Percentiles rank a stretch among this genome's conserved stretches.
Evolutionary conservation across 495 filamentous ascomycete species (phyloP).

Genomic region (Parmelia sp.): DNA sequence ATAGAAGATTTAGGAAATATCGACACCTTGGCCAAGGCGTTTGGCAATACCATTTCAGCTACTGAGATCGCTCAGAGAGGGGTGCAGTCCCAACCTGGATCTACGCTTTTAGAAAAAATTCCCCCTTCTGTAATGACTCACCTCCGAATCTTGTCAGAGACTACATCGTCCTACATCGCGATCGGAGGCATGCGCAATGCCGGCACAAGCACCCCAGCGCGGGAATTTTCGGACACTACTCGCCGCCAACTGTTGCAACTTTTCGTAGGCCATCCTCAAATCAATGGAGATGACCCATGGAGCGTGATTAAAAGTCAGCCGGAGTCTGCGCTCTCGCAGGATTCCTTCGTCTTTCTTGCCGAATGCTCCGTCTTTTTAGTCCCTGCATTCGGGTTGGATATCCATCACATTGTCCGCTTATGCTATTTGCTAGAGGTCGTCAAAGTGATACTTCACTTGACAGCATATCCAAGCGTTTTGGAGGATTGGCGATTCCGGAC

Average conservation of each 20-base stretch:
- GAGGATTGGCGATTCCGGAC: slow-evolving; percentile 33
- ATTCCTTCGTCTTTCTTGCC: slow-evolving; percentile 82
- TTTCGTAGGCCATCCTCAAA: slow-evolving; percentile 54
- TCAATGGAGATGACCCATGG: slow-evolving; percentile 19
- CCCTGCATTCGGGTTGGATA: slow-evolving; percentile 65
- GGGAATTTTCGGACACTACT: slow-evolving; percentile 64
- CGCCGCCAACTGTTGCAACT: slow-evolving; percentile 71
- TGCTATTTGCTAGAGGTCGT: slow-evolving; percentile 91
- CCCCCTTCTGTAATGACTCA: slow-evolving; percentile 76
- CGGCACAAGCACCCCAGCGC: slow-evolving; percentile 53
- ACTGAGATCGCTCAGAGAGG: slow-evolving; percentile 92
- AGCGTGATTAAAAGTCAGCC: slow-evolving; percentile 18
- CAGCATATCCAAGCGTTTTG: slow-evolving; percentile 35
- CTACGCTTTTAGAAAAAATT: slow-evolving; percentile 77
- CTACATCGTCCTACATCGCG: slow-evolving; percentile 73
- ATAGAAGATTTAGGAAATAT: slow-evolving; percentile 51
- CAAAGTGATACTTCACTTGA: slow-evolving; percentile 58
- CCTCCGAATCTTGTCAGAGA: slow-evolving; percentile 85
- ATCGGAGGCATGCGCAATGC: slow-evolving; percentile 60
- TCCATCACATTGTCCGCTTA: slow-evolving; percentile 75
- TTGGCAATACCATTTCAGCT: slow-evolving; percentile 84
- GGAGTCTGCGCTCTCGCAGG: slow-evolving; percentile 47
- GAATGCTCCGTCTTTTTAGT: slow-evolving; percentile 65
- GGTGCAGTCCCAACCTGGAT: slow-evolving; percentile 64
- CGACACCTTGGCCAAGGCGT: slow-evolving; percentile 62